Evolutionary conservation across 768 basidiomycete species (phyloP), one percentile per base, ranked within the genome.

Genomic region (Omphalotus guepiniiformis): DNA sequence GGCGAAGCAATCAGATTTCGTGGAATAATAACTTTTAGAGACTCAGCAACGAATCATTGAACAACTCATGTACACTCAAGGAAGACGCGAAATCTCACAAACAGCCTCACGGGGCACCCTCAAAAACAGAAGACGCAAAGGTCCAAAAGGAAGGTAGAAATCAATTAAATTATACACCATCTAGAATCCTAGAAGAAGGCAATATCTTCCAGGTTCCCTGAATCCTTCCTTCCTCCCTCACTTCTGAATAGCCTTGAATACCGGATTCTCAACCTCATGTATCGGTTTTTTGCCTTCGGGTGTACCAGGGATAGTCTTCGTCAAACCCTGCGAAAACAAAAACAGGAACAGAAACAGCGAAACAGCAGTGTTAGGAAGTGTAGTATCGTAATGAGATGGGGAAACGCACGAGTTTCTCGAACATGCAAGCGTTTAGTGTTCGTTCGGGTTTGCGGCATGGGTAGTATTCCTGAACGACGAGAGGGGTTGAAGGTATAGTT

Each of bases 371-470:
- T 5, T 5, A 1, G 13, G 39, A n/a, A 26, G 25, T 9, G 11
- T 42, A 8, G 7, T 9, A 29, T 19, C 29, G 28, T n/a, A 42
- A 21, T 21, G 16, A n/a, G 27, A 12, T 3, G 28, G 13, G 13
- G 28, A 48, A 42, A 80, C 89, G 55, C 55, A 93, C 95, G 56
- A 98, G 78, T 64, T 96, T 97, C 67, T 94, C 86, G 61, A 97
- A 94, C 76, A 95, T 89, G 73, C 95, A 98, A 49, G 82, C 73
- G 74, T 98, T 99, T 39, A 97, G 76, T 45, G 80, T 65, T 53
- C 85, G 82, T 65, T 99, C 96, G 3, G 83, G 84, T 64, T 88
- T 85, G 55, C 96, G 86, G 64, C 96, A 99, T 25, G 74, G 77
- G 61, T 85, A 85, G 65, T 88, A 93, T 70, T 93, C 85, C 93